Evolutionary conservation across 176 grass and related monocot genomes (phyloP).

Genomic region (Luzula sylvatica): DNA sequence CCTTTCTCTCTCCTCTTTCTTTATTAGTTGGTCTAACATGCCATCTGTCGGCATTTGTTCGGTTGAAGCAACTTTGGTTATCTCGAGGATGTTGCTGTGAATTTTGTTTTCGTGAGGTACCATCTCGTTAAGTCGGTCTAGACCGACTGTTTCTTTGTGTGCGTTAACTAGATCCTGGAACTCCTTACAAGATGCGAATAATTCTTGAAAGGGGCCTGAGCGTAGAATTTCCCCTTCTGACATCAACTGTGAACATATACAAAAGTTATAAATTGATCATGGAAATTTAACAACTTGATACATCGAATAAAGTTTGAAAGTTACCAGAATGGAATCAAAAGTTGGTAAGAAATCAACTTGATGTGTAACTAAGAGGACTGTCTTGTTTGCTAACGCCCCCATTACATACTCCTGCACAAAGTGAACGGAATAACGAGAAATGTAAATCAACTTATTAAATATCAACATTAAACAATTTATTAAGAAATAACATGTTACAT

Average conservation of each 20-base stretch:
- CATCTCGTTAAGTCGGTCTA: slow-evolving; percentile 33
- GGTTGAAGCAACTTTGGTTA: slow-evolving; percentile 18
- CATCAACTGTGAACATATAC: slow-evolving; percentile 50
- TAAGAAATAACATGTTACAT: neutral
- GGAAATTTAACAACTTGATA: neutral
- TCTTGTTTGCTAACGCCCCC: slow-evolving; percentile 65
- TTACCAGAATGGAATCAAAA: slow-evolving; percentile 72
- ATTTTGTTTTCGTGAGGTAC: slow-evolving; percentile 10
- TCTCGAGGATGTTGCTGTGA: slow-evolving; percentile 26
- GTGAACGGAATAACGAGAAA: neutral
- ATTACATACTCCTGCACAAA: slow-evolving; percentile 76
- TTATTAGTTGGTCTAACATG: slow-evolving; percentile 58
- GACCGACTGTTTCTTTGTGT: slow-evolving; percentile 49
- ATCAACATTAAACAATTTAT: neutral
- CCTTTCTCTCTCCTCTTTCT: slow-evolving; percentile 75
- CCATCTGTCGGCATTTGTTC: slow-evolving; percentile 26
- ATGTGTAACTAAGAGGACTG: slow-evolving; percentile 76
- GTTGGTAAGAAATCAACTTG: slow-evolving; percentile 88
- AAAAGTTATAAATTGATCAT: neutral
- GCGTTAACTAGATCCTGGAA: slow-evolving; percentile 77
- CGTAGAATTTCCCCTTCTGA: slow-evolving; percentile 57
- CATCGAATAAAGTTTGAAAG: too few relatives aligned
- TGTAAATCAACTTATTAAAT: too few relatives aligned
- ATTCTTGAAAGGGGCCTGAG: slow-evolving; percentile 43
- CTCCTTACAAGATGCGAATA: slow-evolving; percentile 53